A percentile compares a stretch with the other conserved stretches of the same genome.
These are phyloP conservation scores for Arabis alpina DNA, from an alignment of 345 rosid species.

Conservation along the genomic window DNA sequence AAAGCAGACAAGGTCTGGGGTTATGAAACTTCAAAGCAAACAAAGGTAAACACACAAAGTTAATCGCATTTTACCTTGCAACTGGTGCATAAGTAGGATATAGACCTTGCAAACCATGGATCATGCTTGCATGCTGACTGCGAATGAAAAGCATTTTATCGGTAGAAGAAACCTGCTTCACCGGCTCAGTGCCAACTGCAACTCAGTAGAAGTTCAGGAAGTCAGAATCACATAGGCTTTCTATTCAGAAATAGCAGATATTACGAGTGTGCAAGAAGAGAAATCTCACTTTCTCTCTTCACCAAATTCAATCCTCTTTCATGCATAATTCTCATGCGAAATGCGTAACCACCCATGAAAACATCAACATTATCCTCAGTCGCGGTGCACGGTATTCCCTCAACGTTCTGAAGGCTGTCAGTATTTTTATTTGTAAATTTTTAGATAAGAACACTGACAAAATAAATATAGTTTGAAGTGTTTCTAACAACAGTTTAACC, in stretches of 20 bases:
- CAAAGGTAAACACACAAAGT: constrained; percentile 24
- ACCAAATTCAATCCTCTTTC: constrained; percentile 87
- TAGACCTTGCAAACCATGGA: constrained; percentile 76
- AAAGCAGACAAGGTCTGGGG: constrained; percentile 4
- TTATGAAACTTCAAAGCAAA: constrained; percentile 21
- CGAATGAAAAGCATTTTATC: constrained; percentile 74
- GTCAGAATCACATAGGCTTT: constrained; percentile 26
- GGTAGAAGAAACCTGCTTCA: constrained; percentile 58
- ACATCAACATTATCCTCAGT: constrained; percentile 77
- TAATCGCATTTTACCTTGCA: constrained; percentile 58
- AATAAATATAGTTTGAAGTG: constrained; percentile 3
- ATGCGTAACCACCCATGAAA: constrained; percentile 77
- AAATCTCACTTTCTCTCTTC: constrained; percentile 70
- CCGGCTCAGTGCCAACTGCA: constrained; percentile 59
- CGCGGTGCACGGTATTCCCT: constrained; percentile 74
- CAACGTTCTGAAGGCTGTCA: constrained; percentile 68
- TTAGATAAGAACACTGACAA: constrained; percentile 15
- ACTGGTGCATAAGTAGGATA: constrained; percentile 72
- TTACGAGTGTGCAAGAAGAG: constrained; percentile 30
- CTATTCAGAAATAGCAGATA: constrained; percentile 18
- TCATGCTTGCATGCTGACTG: constrained; percentile 95
- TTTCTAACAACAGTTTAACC: constrained; percentile 33
- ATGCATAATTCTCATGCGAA: constrained; percentile 83
- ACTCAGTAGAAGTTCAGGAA: constrained; percentile 27
- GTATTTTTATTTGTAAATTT: constrained; percentile 31